phyloP scores from a whole-genome alignment of 1,284 basidiomycete genomes.

The Melampsora medusae region DNA sequence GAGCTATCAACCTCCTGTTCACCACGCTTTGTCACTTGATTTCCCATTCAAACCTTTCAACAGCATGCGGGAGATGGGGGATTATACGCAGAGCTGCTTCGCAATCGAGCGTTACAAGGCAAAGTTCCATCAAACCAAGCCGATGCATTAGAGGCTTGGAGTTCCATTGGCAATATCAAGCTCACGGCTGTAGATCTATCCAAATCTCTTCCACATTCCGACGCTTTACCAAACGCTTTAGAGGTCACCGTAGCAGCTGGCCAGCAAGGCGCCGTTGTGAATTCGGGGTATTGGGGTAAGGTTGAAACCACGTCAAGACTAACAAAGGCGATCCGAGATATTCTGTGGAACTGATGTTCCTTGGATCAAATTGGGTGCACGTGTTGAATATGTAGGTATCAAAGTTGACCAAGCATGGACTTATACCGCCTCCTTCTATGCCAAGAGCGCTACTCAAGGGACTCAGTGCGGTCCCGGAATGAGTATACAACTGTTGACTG shows the following conservation, averaged over 20 bases:
- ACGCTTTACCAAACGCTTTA: conserved; percentile 1
- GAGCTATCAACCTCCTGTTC: too few relatives aligned
- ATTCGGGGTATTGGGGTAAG: conserved; percentile 7
- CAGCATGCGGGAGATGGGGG: conserved; percentile 5
- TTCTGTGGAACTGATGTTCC: background rate
- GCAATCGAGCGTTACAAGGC: background rate
- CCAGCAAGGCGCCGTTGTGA: background rate
- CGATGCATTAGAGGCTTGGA: background rate
- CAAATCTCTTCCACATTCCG: background rate
- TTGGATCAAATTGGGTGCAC: background rate
- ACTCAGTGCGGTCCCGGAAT: background rate
- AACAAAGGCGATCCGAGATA: background rate
- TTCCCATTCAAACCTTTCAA: background rate
- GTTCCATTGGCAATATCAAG: background rate
- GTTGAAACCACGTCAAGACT: background rate
- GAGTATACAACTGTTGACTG: background rate
- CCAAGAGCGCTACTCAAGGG: background rate
- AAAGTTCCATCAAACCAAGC: background rate
- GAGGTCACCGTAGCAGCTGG: background rate
- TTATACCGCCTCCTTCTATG: background rate
- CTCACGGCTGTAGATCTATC: background rate
- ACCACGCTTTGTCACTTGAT: background rate
- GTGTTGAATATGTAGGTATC: background rate
- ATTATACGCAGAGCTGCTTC: background rate
- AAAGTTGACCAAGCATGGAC: background rate